Evolutionary conservation across 1,284 basidiomycete genomes (phyloP).

Genomic region (Austroboletus niveus): DNA sequence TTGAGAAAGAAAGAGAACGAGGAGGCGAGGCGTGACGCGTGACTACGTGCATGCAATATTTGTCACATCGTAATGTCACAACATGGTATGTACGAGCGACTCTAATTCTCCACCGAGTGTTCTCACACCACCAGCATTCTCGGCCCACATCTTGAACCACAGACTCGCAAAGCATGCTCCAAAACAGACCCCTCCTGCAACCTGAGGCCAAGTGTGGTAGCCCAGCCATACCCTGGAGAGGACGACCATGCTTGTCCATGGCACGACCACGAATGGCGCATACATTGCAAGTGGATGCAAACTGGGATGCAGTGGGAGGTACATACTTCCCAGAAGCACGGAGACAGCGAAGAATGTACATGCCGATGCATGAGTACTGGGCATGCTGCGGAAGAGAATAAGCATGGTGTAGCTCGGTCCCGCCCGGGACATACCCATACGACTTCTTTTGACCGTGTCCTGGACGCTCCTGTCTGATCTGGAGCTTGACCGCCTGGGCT

Average conservation of each 20-base stretch:
- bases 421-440: conserved; percentile 54
- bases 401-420: conserved; percentile 4
- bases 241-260: conserved; percentile 56
- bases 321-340: conserved; percentile 55
- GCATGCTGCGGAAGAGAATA: conserved; percentile 61
- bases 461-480: conserved; percentile 75
- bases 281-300: conserved; percentile 38
- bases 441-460: conserved; percentile 48
- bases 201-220: conserved; percentile 78
- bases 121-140: conserved; percentile 18
- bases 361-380: conserved; percentile 81
- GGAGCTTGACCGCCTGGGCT: conserved; percentile 68
- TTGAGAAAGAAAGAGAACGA: conserved; percentile 10
- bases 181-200: conserved; percentile 61
- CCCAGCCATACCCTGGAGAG: conserved; percentile 77
- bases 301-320: conserved; percentile 51
- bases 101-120: conserved; percentile 20
- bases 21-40: conserved; percentile 7
- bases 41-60: conserved; percentile 17
- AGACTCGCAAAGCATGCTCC: conserved; percentile 54
- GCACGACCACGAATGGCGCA: conserved; percentile 47
- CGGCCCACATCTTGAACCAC: conserved; percentile 65
- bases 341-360: conserved; percentile 74
- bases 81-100: background rate
- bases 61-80: conserved; percentile 18